Conservation (phyloP, 2,329 filamentous ascomycete genomes). For the Xylariaceae sp. region DNA sequence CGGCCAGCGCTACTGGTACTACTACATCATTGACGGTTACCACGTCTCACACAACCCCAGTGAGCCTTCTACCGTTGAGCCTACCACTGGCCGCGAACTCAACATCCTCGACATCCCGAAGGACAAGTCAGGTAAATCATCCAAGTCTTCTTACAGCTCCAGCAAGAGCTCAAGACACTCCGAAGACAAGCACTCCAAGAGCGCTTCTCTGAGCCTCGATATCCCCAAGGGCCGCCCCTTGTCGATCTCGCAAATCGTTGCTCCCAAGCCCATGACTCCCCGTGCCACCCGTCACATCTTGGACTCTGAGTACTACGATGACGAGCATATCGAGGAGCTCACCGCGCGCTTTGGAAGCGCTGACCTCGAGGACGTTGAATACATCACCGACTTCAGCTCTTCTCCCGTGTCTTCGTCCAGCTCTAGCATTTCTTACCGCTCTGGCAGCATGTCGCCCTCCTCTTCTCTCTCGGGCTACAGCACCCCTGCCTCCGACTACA, state of each 20-base stretch:
- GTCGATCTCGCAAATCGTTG: conserved; percentile 82
- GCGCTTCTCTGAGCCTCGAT: conserved; percentile 52
- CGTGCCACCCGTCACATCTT: conserved; percentile 84
- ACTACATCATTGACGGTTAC: conserved; percentile 99
- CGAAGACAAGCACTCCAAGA: conserved; percentile 42
- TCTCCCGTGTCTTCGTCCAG: conserved; percentile 63
- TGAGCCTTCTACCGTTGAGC: conserved; percentile 82
- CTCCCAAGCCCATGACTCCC: conserved; percentile 83
- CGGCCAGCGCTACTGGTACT: conserved; percentile 98
- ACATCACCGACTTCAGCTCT: conserved; percentile 49
- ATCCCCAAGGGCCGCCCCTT: conserved; percentile 85
- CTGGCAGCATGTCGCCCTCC: conserved; percentile 65
- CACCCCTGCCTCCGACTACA: conserved; percentile 69
- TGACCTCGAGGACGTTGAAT: conserved; percentile 54
- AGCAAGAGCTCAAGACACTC: conserved; percentile 39
- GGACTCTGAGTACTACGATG: conserved; percentile 68
- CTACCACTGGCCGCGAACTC: conserved; percentile 91
- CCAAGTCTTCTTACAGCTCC: conserved; percentile 42
- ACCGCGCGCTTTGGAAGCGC: conserved; percentile 65
- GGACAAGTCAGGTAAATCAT: conserved; percentile 37
- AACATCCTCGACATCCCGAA: conserved; percentile 94
- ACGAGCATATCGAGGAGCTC: conserved; percentile 72
- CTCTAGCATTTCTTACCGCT: conserved; percentile 66
- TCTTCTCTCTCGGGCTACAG: conserved; percentile 74
- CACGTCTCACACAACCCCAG: conserved; percentile 95